Conservation (phyloP, 495 filamentous ascomycete genomes). For the Neurospora sp. region DNA sequence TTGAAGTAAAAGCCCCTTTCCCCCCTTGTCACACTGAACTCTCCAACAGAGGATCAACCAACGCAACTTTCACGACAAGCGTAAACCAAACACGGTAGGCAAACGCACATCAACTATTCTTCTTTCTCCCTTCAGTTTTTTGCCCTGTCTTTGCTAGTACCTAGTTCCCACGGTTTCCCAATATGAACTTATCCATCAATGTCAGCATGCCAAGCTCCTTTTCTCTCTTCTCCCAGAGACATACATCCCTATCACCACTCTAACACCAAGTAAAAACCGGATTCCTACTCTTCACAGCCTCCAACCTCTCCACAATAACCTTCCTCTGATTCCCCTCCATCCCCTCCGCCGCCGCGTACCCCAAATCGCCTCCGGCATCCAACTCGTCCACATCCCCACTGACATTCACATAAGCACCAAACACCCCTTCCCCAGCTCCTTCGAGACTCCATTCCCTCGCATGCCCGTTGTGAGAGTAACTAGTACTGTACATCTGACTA, state of each 20-base stretch:
- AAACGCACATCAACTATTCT: neutral
- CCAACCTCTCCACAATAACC: conserved; percentile 92
- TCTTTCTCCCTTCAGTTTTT: neutral
- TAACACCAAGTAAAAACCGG: conserved; percentile 98
- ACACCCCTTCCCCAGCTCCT: neutral
- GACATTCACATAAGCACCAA: conserved; percentile 25
- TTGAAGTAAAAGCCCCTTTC: neutral
- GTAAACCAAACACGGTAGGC: neutral
- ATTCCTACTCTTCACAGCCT: conserved; percentile 89
- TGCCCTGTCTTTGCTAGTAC: neutral
- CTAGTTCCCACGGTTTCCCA: neutral
- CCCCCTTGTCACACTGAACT: neutral
- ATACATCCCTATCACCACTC: neutral
- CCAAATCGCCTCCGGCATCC: conserved; percentile 82
- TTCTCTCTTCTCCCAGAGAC: neutral
- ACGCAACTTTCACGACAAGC: neutral
- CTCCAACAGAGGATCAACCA: neutral
- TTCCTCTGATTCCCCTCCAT: conserved; percentile 82
- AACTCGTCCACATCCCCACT: conserved; percentile 47
- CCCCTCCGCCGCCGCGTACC: conserved; percentile 87
- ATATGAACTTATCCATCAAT: neutral
- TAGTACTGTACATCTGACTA: conserved; percentile 29
- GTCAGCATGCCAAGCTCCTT: neutral
- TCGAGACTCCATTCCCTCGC: neutral
- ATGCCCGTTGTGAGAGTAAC: neutral